Conservation (phyloP, 2,329 filamentous ascomycete species). For the Dactylellina haptotyla region DNA sequence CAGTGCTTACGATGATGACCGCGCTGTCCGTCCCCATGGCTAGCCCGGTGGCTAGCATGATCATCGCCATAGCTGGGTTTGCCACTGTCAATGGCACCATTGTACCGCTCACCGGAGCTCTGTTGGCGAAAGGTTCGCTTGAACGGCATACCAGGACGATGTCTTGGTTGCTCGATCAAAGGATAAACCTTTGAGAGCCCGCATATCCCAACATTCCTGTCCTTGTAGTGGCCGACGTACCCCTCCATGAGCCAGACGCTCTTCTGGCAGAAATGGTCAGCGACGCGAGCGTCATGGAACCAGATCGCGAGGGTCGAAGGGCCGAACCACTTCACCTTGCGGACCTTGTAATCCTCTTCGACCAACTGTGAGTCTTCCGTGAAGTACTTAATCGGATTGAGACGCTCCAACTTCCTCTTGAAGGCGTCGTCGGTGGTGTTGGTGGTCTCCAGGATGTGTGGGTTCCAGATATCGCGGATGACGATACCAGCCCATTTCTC, state of each 20-base stretch:
- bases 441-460: constrained; percentile 15
- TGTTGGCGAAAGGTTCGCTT: background rate
- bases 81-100: background rate
- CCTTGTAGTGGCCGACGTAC: background rate
- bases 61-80: constrained; percentile 5
- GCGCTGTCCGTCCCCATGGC: background rate
- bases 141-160: background rate
- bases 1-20: background rate
- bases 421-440: constrained; percentile 7
- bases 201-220: constrained; percentile 9
- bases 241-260: constrained; percentile 41
- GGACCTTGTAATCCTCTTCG: constrained; percentile 20
- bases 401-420: constrained; percentile 13
- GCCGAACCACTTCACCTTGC: constrained; percentile 39
- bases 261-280: constrained; percentile 31
- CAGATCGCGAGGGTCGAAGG: constrained; percentile 33
- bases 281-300: constrained; percentile 27
- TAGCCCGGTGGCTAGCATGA: background rate
- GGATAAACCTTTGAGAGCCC: constrained; percentile 2
- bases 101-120: background rate
- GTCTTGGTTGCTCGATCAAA: constrained; percentile 13
- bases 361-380: background rate
- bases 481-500: constrained; percentile 48
- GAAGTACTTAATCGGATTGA: constrained; percentile 10
- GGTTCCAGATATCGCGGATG: constrained; percentile 40